These are phyloP conservation scores for Podaxis pistillaris DNA, from an alignment of 768 basidiomycete species.

Conservation along the genomic window DNA sequence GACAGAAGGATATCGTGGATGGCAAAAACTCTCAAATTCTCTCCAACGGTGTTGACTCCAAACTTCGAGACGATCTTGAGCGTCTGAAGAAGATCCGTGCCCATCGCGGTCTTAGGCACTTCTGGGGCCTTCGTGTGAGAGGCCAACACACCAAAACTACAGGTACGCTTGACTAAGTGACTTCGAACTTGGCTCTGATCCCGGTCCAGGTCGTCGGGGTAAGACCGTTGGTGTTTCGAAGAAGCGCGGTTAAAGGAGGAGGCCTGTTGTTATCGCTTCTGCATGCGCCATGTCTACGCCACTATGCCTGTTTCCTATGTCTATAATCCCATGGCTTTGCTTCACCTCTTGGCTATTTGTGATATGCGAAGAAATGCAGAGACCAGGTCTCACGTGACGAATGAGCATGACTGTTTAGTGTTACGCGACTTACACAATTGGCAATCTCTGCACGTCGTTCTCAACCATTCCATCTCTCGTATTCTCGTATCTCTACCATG, in stretches of 20 bases:
- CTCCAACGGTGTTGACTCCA: conserved; percentile 96
- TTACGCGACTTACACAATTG: conserved; percentile 12
- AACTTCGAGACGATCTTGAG: conserved; percentile 97
- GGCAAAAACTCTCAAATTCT: conserved; percentile 96
- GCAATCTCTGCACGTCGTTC: conserved; percentile 7
- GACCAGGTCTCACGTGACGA: conserved; percentile 4
- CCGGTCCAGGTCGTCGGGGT: conserved; percentile 75
- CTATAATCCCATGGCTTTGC: conserved; percentile 6
- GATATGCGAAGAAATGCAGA: not conserved
- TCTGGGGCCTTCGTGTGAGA: conserved; percentile 92
- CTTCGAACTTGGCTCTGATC: conserved; percentile 11
- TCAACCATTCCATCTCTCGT: not conserved
- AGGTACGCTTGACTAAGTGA: conserved; percentile 44
- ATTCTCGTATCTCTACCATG: conserved; percentile 23
- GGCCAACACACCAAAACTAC: conserved; percentile 99
- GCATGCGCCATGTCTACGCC: conserved; percentile 4
- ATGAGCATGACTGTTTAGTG: not conserved
- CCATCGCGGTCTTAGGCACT: conserved; percentile 90
- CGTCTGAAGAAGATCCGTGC: conserved; percentile 98
- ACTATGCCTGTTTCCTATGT: conserved; percentile 7
- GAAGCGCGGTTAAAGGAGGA: conserved; percentile 58
- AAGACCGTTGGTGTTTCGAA: conserved; percentile 97
- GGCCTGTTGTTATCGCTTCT: not conserved
- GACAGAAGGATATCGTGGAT: conserved; percentile 96
- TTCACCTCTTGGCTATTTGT: not conserved